These are phyloP conservation scores for Penicillium sp. DNA, from an alignment of 2,329 filamentous ascomycete genomes.

Conservation along the genomic window DNA sequence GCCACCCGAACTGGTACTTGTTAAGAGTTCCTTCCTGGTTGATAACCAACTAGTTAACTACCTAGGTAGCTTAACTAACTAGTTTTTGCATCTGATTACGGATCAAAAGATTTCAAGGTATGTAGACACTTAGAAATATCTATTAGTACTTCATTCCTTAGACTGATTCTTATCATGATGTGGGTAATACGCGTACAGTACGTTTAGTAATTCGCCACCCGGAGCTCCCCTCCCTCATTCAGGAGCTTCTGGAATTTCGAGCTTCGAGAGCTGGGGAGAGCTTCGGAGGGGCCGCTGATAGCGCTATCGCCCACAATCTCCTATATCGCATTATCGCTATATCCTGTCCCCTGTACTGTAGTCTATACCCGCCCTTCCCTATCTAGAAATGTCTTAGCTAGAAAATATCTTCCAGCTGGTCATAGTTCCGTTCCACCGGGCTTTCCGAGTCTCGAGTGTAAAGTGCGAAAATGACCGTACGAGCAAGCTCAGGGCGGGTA, in stretches of 20 bases:
- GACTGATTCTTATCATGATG: background rate
- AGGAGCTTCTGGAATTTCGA: slow-evolving; percentile 21
- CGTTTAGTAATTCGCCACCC: slow-evolving; percentile 20
- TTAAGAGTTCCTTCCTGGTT: too few relatives aligned
- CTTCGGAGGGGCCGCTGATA: slow-evolving; percentile 28
- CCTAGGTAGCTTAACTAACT: too few relatives aligned
- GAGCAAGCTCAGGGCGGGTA: slow-evolving; percentile 1
- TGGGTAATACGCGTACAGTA: slow-evolving; percentile 7
- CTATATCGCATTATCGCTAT: background rate
- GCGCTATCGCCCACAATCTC: slow-evolving; percentile 18
- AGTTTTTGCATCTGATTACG: background rate
- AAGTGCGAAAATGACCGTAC: slow-evolving; percentile 7
- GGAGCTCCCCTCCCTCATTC: slow-evolving; percentile 21
- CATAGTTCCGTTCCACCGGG: slow-evolving; percentile 14
- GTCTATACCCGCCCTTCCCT: background rate
- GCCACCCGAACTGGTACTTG: background rate
- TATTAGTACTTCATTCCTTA: background rate
- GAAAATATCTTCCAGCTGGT: slow-evolving; percentile 5
- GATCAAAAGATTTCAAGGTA: background rate
- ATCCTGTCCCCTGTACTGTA: too few relatives aligned
- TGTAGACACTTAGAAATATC: background rate
- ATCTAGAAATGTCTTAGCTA: background rate
- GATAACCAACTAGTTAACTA: background rate
- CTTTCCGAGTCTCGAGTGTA: slow-evolving; percentile 9
- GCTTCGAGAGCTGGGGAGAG: slow-evolving; percentile 22